Percentiles rank a stretch among this genome's conserved stretches.
These are phyloP conservation scores for Boletellus sp. DNA, from an alignment of 768 basidiomycete genomes.

Conservation along the genomic window DNA sequence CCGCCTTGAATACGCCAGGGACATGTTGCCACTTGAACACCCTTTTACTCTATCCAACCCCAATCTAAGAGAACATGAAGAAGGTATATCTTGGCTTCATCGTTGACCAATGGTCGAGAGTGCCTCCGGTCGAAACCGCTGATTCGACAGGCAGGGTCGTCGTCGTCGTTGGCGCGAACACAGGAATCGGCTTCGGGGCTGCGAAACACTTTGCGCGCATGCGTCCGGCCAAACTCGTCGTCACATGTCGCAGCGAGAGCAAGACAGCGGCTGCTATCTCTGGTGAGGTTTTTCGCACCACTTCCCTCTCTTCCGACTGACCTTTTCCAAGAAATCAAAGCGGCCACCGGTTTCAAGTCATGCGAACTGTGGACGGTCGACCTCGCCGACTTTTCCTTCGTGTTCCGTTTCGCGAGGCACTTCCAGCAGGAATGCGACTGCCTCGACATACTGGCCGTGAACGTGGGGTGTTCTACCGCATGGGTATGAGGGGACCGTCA, in stretches of 20 bases:
- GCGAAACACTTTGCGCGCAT: constrained; percentile 30
- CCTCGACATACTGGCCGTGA: constrained; percentile 38
- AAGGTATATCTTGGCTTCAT: neutral
- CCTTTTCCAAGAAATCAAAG: constrained; percentile 23
- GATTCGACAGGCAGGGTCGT: constrained; percentile 32
- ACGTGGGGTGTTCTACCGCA: constrained; percentile 32
- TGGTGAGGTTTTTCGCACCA: constrained; percentile 20
- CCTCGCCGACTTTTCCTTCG: constrained; percentile 15
- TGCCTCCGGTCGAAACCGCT: constrained; percentile 13
- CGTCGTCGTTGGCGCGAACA: constrained; percentile 31
- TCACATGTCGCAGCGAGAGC: constrained; percentile 26
- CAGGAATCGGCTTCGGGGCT: constrained; percentile 32
- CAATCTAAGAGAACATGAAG: too few species aligned
- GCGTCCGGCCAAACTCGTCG: constrained; percentile 26
- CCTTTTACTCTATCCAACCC: too few species aligned
- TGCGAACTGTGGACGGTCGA: constrained; percentile 30
- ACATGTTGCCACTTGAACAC: too few species aligned
- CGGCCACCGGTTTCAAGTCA: constrained; percentile 26
- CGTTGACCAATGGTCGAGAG: constrained; percentile 16
- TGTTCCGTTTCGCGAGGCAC: constrained; percentile 7
- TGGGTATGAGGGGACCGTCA: constrained; percentile 27
- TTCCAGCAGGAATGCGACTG: constrained; percentile 5
- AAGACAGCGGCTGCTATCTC: constrained; percentile 20
- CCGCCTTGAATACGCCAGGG: too few species aligned
- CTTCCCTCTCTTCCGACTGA: neutral